Evolutionary conservation across 1,284 basidiomycete species (phyloP), one percentile per base, ranked within the genome.

Genomic region (Macrocystidia cucumis): DNA sequence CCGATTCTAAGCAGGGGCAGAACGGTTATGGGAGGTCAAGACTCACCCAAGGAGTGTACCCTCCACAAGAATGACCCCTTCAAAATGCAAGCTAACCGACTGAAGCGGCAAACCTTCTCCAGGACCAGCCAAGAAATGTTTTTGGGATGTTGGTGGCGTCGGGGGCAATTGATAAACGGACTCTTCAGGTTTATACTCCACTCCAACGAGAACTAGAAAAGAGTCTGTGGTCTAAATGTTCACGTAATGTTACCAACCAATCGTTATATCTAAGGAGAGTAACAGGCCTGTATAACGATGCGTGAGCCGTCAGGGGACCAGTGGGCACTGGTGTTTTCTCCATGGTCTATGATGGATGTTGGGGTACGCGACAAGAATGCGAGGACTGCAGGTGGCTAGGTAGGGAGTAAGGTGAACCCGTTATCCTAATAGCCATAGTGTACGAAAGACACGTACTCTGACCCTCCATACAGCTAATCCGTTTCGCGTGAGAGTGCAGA

Each of bases 281-380:
- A 22, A 59, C 73, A 36, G 44, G 85, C 91, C 56, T 86, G 76
- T 9, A 95, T 72, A 34, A 91, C 74, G 31, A 95, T 74, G 43
- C 77, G 69, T 44, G 70, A 69, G 16, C 83, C 79, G 55, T 91
- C 87, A 33, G 78, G 76, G 8, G 88, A 74, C 90, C 91, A 95
- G 47, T 77, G 72, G 12, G 76, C 76, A 31, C 71, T 62, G 12
- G 67, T 45, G 48, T 91, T 93, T 45, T 78, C 72, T 12, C 91
- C 91, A 55, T 91, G 90, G 39, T 88, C 77, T 29, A 71, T 56
- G 18, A 92, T 58, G n/a, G 87, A 91, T 2, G 73, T 71, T 5
- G 72, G 59, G n/a, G 85, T 85, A 32, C 91, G 76, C 20, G 78
- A 69, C 13, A 91, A 67, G 44, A 80, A 72, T 9, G 87, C 78